Conservation (phyloP, 139 green algal species). For the Closterium sp. region DNA sequence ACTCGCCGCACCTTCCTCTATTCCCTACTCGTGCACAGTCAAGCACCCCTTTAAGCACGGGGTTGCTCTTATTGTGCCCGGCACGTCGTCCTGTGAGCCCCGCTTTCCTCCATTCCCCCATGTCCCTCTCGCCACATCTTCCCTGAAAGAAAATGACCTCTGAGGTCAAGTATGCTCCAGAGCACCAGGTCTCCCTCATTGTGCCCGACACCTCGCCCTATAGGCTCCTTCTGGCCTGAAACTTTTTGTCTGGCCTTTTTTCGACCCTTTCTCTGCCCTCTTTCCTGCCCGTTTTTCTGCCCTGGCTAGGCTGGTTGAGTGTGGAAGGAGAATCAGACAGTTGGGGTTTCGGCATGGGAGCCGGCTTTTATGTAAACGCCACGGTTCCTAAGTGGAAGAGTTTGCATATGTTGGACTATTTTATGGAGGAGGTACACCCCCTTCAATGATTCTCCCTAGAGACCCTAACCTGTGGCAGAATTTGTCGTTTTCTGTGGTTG, state of each 20-base stretch:
- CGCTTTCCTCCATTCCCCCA: background rate
- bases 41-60: background rate
- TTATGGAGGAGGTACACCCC: slow-evolving; percentile 68
- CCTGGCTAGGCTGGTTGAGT: slow-evolving; percentile 65
- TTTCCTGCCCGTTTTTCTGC: background rate
- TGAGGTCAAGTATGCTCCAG: slow-evolving; percentile 22
- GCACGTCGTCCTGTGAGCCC: background rate
- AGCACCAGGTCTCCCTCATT: slow-evolving; percentile 70
- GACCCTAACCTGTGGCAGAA: too few species aligned
- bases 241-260: background rate
- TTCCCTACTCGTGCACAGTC: too few species aligned
- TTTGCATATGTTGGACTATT: slow-evolving; percentile 90
- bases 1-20: background rate
- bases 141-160: slow-evolving; percentile 75
- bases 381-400: slow-evolving; percentile 76
- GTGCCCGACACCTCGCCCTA: slow-evolving; percentile 85
- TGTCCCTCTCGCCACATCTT: background rate
- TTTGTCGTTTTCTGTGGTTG: background rate
- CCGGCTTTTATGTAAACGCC: slow-evolving; percentile 73
- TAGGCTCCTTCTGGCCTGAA: background rate
- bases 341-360: slow-evolving; percentile 60
- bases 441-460: too few species aligned
- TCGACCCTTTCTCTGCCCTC: background rate
- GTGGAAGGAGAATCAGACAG: slow-evolving; percentile 77
- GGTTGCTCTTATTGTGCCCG: background rate